phyloP scores from a whole-genome alignment of 1,139 yeast genomes.

The Taphrina deformans region DNA sequence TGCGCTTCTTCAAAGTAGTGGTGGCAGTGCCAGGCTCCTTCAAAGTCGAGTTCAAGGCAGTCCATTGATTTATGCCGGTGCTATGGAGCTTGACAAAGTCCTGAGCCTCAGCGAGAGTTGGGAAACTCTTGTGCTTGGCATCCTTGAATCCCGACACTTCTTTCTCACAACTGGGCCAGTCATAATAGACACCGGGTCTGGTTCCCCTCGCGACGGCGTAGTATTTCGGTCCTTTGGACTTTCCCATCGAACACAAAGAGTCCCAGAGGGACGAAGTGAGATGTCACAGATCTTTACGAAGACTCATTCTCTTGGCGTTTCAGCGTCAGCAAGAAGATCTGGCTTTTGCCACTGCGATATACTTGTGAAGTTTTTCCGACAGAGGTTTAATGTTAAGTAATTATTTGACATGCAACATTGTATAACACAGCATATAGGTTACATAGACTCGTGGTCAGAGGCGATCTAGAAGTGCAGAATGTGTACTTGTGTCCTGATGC shows the following conservation, averaged over 20 bases:
- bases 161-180: conserved; percentile 39
- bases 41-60: background rate
- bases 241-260: background rate
- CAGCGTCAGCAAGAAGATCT: too few relatives aligned
- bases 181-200: conserved; percentile 34
- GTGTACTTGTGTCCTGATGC: too few relatives aligned
- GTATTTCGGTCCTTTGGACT: conserved; percentile 9
- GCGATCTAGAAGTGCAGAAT: too few relatives aligned
- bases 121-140: conserved; percentile 29
- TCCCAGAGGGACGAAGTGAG: background rate
- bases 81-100: background rate
- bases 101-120: conserved; percentile 5
- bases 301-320: background rate
- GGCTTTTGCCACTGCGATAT: too few relatives aligned
- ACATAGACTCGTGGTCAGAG: too few relatives aligned
- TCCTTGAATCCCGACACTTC: conserved; percentile 53
- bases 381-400: too few relatives aligned
- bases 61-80: background rate
- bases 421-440: too few relatives aligned
- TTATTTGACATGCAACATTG: too few relatives aligned
- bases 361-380: too few relatives aligned
- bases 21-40: background rate
- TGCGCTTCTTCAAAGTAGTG: background rate
- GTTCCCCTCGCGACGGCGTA: conserved; percentile 36
- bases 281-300: background rate